Evolutionary conservation across 768 basidiomycete species (phyloP), one percentile per base, ranked within the genome.

Genomic region (Tylopilus vinaceipallidus): DNA sequence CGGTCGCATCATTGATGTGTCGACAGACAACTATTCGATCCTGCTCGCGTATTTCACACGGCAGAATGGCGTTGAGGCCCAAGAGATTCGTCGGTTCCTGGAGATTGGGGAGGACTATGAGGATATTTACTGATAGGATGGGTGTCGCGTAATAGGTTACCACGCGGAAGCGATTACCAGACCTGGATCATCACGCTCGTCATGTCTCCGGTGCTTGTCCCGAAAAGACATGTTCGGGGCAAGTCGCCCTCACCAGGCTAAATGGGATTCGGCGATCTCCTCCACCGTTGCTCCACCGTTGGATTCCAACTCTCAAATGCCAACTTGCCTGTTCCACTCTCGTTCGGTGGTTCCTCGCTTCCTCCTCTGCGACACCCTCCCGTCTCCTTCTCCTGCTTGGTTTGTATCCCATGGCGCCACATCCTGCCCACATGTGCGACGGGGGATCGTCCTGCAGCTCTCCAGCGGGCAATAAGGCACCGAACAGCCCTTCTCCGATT

Each of bases 91-190:
- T 43, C 75, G 75, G 58, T 83, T 80, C 64, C 70, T 91, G 40
- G 83, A 77, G 2, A 73, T 91, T 45, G 77, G 75, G 43, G 85
- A 86, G 23, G 84, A 87, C 47, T 90, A 89, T 55, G 89, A 91
- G 61, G 88, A 91, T 60, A 76, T 90, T 20, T 84, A 60, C 27
- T 42, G 40, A 42, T 27, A 8, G 26, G 26, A 33, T 38, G 29
- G 35, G 27, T 49, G 37, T 53, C 46, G 48, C 32, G 44, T 64
- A 55, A 64, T 62, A 53, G 44, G 50, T 43, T 39, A 24, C 4
- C 26, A 45, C 23, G 7, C 47, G 53, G 52, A 49, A 39, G 50
- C 48, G 50, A 45, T 56, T 45, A 13, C 19, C 4, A 44, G n/a
- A n/a, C n/a, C n/a, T n/a, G n/a, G n/a, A n/a, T 19, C 34, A 42